phyloP scores from a whole-genome alignment of 2,329 filamentous ascomycete species.

The Neurospora sp. region DNA sequence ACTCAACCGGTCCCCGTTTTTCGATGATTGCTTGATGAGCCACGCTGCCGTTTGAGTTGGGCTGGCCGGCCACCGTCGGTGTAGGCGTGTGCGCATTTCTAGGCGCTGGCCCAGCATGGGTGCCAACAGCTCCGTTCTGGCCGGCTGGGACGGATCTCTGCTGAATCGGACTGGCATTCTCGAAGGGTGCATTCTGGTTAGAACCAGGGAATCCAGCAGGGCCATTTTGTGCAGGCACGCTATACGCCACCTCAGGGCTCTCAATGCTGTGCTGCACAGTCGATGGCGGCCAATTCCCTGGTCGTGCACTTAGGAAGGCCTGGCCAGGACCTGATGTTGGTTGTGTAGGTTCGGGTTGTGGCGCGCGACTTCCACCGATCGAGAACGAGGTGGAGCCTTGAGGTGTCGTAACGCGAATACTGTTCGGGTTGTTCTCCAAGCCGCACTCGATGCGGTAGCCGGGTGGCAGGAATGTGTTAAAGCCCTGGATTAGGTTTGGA shows the following conservation, averaged over 20 bases:
- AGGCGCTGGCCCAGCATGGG: conserved; percentile 31
- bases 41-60: conserved; percentile 50
- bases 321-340: conserved; percentile 28
- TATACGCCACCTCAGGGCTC: conserved; percentile 53
- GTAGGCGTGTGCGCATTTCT: conserved; percentile 51
- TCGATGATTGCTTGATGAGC: conserved; percentile 56
- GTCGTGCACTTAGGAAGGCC: conserved; percentile 34
- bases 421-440: conserved; percentile 85
- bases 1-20: conserved; percentile 90
- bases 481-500: conserved; percentile 90
- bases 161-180: conserved; percentile 22
- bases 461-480: conserved; percentile 93
- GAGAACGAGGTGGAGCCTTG: conserved; percentile 95
- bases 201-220: conserved; percentile 31
- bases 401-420: conserved; percentile 91
- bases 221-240: conserved; percentile 43
- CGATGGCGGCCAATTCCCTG: conserved; percentile 41
- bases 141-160: conserved; percentile 21
- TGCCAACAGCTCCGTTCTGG: conserved; percentile 26
- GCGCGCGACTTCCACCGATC: conserved; percentile 48
- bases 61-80: conserved; percentile 40
- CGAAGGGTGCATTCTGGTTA: conserved; percentile 27
- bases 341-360: conserved; percentile 34
- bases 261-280: conserved; percentile 49
- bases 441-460: conserved; percentile 97